Evolutionary conservation across 768 basidiomycete species (phyloP).

Genomic region (Lentinus brumalis): DNA sequence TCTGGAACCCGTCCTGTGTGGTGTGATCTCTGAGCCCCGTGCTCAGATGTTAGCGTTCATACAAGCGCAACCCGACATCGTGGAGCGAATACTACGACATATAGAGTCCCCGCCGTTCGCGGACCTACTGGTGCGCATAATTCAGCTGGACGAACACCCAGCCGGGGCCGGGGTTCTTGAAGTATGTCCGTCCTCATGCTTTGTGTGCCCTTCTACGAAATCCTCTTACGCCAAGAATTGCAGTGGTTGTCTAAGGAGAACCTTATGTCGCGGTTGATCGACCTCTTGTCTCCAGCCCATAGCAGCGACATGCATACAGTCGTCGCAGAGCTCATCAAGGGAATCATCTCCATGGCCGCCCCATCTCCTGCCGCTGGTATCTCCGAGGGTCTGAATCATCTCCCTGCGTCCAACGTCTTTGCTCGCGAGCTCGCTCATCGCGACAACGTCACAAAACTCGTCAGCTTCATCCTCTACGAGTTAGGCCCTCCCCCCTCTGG

Average conservation of each 20-base stretch:
- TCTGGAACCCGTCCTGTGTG: conserved; percentile 30
- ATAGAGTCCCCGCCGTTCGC: conserved; percentile 90
- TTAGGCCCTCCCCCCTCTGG: conserved; percentile 39
- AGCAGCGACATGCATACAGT: conserved; percentile 79
- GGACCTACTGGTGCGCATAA: conserved; percentile 87
- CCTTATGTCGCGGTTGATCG: conserved; percentile 79
- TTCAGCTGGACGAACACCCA: conserved; percentile 85
- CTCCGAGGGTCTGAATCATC: conserved; percentile 67
- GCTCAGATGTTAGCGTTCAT: conserved; percentile 91
- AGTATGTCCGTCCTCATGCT: conserved; percentile 53
- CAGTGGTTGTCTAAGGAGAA: conserved; percentile 89
- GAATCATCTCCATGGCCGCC: conserved; percentile 91
- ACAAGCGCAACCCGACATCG: conserved; percentile 75
- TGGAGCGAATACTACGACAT: conserved; percentile 81
- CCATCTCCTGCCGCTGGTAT: conserved; percentile 80
- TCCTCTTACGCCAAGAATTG: conserved; percentile 34
- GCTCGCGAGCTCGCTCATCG: conserved; percentile 83
- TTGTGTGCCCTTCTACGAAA: conserved; percentile 33
- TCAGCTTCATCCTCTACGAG: conserved; percentile 76
- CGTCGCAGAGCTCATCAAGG: conserved; percentile 89
- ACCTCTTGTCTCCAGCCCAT: conserved; percentile 78
- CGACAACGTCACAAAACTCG: conserved; percentile 69
- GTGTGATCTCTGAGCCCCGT: conserved; percentile 28
- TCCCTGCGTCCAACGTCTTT: conserved; percentile 81
- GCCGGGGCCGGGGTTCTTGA: conserved; percentile 83